Evolutionary conservation across 2,329 filamentous ascomycete species (phyloP).

Genomic region (Periconia digitata): DNA sequence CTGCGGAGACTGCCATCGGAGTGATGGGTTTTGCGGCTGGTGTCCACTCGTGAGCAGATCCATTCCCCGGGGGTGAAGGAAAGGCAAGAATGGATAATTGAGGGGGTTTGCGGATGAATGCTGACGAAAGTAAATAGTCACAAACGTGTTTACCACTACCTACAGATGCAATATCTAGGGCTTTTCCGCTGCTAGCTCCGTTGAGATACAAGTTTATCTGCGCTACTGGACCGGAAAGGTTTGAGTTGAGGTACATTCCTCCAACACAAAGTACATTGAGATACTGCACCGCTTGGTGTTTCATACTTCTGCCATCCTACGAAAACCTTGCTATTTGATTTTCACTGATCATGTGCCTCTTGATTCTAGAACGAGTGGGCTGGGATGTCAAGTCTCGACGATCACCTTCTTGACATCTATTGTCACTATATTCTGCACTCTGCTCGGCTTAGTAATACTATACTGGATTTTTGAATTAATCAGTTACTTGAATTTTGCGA

Average conservation of each 20-base stretch:
- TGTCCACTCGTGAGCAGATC: slow-evolving; percentile 48
- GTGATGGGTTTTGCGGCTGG: slow-evolving; percentile 46
- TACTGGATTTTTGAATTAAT: slow-evolving; percentile 26
- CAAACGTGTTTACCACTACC: slow-evolving; percentile 48
- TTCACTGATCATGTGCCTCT: too few relatives aligned
- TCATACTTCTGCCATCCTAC: too few relatives aligned
- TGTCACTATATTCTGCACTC: slow-evolving; percentile 46
- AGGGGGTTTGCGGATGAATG: too few relatives aligned
- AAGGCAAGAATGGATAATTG: too few relatives aligned
- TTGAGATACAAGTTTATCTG: slow-evolving; percentile 38
- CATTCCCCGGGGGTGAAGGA: too few relatives aligned
- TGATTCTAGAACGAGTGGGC: slow-evolving; percentile 44
- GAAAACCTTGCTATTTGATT: too few relatives aligned
- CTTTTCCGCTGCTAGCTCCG: slow-evolving; percentile 45
- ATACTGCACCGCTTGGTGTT: too few relatives aligned
- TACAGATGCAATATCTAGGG: slow-evolving; percentile 35
- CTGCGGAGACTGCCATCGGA: slow-evolving; percentile 41
- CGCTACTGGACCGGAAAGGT: slow-evolving; percentile 45
- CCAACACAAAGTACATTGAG: too few relatives aligned
- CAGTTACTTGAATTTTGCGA: slow-evolving; percentile 13
- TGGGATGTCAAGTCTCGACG: slow-evolving; percentile 51
- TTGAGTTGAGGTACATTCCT: slow-evolving; percentile 50
- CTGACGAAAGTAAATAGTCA: slow-evolving; percentile 27
- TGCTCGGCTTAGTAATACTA: slow-evolving; percentile 42
- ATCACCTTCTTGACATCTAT: slow-evolving; percentile 49